These are phyloP conservation scores for Ehretia macrophylla DNA, from an alignment of 257 asterid species.

Conservation along the genomic window DNA sequence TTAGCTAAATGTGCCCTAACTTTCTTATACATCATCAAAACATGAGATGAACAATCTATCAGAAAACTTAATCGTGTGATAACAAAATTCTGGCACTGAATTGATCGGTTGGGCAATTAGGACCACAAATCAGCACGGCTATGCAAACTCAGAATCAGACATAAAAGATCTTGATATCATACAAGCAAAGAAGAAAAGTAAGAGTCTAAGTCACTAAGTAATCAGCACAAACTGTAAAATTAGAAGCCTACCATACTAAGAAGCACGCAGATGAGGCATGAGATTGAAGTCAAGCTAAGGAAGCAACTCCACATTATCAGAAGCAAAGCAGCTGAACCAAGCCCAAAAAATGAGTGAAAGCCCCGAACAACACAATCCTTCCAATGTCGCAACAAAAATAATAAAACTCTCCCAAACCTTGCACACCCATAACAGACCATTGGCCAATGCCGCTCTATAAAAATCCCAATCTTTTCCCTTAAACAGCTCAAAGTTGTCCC, in stretches of 20 bases:
- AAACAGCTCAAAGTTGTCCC: slow-evolving; percentile 46
- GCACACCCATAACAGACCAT: slow-evolving; percentile 79
- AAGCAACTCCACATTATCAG: slow-evolving; percentile 97
- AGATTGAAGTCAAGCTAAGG: slow-evolving; percentile 87
- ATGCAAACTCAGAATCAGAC: neutral
- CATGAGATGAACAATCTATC: too few species aligned
- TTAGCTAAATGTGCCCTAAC: too few species aligned
- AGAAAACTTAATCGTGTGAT: too few species aligned
- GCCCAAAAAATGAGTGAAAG: slow-evolving; percentile 57
- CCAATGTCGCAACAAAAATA: slow-evolving; percentile 70
- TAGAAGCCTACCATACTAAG: slow-evolving; percentile 80
- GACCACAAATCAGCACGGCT: neutral
- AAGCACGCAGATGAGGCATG: slow-evolving; percentile 87
- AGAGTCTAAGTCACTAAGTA: neutral
- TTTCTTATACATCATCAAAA: too few species aligned
- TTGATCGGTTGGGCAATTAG: neutral
- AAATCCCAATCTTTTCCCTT: slow-evolving; percentile 68
- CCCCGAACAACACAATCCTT: slow-evolving; percentile 67
- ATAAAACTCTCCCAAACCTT: slow-evolving; percentile 43
- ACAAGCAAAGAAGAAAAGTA: neutral
- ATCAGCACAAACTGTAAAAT: slow-evolving; percentile 7
- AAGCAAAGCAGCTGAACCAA: slow-evolving; percentile 90
- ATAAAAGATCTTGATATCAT: too few species aligned
- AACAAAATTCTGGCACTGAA: too few species aligned
- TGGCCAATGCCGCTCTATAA: slow-evolving; percentile 93